These are phyloP conservation scores for Vaccinium macrocarpon DNA, from an alignment of 148 eudicot species.

Conservation along the genomic window DNA sequence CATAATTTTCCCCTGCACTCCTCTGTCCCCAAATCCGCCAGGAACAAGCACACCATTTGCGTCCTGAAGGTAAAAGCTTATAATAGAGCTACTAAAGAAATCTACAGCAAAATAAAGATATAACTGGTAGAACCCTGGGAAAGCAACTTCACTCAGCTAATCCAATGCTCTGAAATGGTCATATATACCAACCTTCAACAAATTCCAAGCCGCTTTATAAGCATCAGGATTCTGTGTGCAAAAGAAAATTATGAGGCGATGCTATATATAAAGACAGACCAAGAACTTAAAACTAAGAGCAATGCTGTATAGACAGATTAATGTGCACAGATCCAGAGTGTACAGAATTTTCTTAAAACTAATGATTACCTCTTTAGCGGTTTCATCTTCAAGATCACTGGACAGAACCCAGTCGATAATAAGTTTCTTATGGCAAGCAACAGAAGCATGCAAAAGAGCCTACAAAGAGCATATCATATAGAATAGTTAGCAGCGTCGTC, in stretches of 20 bases:
- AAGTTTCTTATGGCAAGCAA: constrained; percentile 66
- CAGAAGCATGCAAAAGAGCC: constrained; percentile 98
- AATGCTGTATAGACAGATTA: background rate
- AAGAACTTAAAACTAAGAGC: background rate
- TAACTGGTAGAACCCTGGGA: background rate
- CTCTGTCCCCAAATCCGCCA: constrained; percentile 99
- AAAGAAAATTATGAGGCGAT: constrained; percentile 16
- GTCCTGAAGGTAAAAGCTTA: constrained; percentile 43
- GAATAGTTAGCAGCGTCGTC: constrained; percentile 4
- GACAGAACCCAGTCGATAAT: constrained; percentile 82
- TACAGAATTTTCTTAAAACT: background rate
- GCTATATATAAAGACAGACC: background rate
- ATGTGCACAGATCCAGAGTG: background rate
- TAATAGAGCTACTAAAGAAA: constrained; percentile 11
- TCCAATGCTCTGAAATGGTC: background rate
- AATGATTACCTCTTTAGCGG: constrained; percentile 54
- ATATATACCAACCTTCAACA: constrained; percentile 58
- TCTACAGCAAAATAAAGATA: background rate
- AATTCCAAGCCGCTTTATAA: constrained; percentile 70
- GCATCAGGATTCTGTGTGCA: constrained; percentile 73
- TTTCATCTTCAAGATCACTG: constrained; percentile 90
- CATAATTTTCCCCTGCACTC: constrained; percentile 90
- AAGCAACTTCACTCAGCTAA: background rate
- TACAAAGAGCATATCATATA: constrained; percentile 26
- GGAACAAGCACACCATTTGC: constrained; percentile 91